Percentiles rank a stretch among this genome's conserved stretches.
phyloP scores from a whole-genome alignment of 1,139 yeast genomes.

The Taphrina betulina region DNA sequence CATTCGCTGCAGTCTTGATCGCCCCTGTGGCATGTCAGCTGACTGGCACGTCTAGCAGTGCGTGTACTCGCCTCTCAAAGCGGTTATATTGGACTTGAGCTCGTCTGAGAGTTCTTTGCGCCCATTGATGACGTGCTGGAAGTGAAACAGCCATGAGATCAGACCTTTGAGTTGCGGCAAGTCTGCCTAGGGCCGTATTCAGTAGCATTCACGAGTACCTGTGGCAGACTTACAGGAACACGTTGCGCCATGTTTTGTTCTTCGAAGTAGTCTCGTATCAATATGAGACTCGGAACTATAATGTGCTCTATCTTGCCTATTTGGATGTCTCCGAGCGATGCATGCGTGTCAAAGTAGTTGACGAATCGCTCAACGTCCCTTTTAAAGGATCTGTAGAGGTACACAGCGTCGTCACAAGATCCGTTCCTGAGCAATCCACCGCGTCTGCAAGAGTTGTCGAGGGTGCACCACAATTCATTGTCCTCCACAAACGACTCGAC shows the following conservation, averaged over 20 bases:
- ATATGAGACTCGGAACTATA: neutral
- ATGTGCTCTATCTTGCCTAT: neutral
- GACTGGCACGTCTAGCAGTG: neutral
- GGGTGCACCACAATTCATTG: too few species aligned
- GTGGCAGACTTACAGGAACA: slow-evolving; percentile 4
- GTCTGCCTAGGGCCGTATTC: slow-evolving; percentile 7
- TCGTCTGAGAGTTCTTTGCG: neutral
- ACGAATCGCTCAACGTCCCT: slow-evolving; percentile 8
- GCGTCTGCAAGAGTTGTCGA: too few species aligned
- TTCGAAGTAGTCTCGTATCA: slow-evolving; percentile 13
- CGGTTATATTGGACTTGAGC: neutral
- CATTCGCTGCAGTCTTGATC: slow-evolving; percentile 13
- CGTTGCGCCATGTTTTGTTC: neutral
- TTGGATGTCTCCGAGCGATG: neutral
- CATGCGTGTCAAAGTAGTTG: neutral
- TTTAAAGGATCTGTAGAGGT: slow-evolving; percentile 1
- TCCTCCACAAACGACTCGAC: too few species aligned
- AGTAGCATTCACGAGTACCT: too few species aligned
- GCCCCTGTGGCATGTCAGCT: neutral
- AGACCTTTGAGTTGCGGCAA: neutral
- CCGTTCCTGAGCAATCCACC: neutral
- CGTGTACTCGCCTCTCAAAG: neutral
- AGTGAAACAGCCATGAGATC: slow-evolving; percentile 13
- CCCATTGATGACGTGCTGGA: neutral
- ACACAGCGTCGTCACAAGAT: neutral